A percentile compares a stretch with the other conserved stretches of the same genome.
These are phyloP conservation scores for Verticillium zaregamsianum DNA, from an alignment of 2,329 filamentous ascomycete genomes.

Conservation along the genomic window DNA sequence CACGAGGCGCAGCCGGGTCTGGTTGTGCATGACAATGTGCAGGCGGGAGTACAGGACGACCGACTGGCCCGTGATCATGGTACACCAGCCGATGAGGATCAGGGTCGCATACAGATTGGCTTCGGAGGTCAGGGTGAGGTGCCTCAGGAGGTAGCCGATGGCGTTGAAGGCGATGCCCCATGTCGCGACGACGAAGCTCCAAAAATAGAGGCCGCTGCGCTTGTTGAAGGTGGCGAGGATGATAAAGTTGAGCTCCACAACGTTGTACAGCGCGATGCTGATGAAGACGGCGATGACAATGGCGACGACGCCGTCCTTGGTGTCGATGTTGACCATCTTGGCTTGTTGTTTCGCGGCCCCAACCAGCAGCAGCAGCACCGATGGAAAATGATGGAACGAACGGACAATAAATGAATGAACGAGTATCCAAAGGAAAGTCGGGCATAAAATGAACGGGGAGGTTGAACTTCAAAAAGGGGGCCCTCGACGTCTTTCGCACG, in stretches of 20 bases:
- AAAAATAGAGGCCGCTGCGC: slow-evolving; percentile 31
- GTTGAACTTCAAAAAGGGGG: neutral
- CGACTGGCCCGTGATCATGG: slow-evolving; percentile 58
- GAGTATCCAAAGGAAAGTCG: neutral
- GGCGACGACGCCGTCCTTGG: neutral
- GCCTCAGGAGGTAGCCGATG: slow-evolving; percentile 42
- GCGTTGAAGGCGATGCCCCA: slow-evolving; percentile 32
- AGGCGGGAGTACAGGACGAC: slow-evolving; percentile 59
- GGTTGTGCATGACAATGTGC: slow-evolving; percentile 51
- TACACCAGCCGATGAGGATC: slow-evolving; percentile 36
- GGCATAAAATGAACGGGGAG: neutral
- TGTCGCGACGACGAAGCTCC: slow-evolving; percentile 30
- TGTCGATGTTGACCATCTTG: neutral
- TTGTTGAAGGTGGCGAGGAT: slow-evolving; percentile 30
- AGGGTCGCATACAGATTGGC: slow-evolving; percentile 24
- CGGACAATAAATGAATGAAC: neutral
- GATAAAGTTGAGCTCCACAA: slow-evolving; percentile 29
- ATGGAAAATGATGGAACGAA: neutral
- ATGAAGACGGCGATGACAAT: slow-evolving; percentile 21
- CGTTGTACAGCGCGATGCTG: slow-evolving; percentile 28
- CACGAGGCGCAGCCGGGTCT: slow-evolving; percentile 40
- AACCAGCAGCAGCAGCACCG: neutral
- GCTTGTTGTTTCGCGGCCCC: neutral
- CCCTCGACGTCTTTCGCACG: neutral
- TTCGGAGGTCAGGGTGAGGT: slow-evolving; percentile 30